Base-by-base conservation (phyloP, 1,284 basidiomycete genomes). In the Boletus sp. region DNA sequence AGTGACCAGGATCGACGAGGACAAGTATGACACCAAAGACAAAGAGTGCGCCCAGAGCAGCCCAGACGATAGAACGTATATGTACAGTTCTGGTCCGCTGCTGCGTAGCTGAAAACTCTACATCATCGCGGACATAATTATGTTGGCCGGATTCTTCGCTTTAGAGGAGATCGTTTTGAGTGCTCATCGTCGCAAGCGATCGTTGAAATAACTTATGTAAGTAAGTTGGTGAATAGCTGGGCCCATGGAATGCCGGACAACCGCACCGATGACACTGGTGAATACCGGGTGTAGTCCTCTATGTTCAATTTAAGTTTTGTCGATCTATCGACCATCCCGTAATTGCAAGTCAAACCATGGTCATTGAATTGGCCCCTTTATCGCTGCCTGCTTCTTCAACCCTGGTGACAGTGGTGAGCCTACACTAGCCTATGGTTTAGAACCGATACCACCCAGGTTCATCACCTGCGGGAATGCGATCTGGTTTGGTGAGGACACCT, bases 401-500 rank as follows among this genome's bases (percentile, higher is more conserved):
- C n/a, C n/a, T n/a, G n/a, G n/a, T n/a, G n/a, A n/a, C n/a, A 35
- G 16, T 14, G 35, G 13, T 37, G 35, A 37, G 33, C 33, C 16
- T 35, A 35, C 33, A 9, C 33, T 10, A 35, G 16, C 9, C 33
- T 14, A 35, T 3, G 9, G 33, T 35, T 14, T 35, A 35, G 33
- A 35, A 35, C 16, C 33, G 33, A 9, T 14, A 35, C 91, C 90
- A 93, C 1, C 66, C 67, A 0, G 70, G 66, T 63, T 91, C 86
- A 33, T 90, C 87, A 1, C 88, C 89, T 0, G 67, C 9, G 0
- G 82, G 83, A 51, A 92, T 89, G 7, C 86, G 83, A 68, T 93
- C 91, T 0, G 90, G 88, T 69, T 93, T 93, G 0, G 91, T 93
- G n/a, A 93, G 78, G 21, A 93, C 90, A 58, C 90, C 91, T 92